Percentiles rank a stretch among this genome's conserved stretches.
These are phyloP conservation scores for Leishmania arabica DNA, from an alignment of 208 protist genomes.

Conservation along the genomic window DNA sequence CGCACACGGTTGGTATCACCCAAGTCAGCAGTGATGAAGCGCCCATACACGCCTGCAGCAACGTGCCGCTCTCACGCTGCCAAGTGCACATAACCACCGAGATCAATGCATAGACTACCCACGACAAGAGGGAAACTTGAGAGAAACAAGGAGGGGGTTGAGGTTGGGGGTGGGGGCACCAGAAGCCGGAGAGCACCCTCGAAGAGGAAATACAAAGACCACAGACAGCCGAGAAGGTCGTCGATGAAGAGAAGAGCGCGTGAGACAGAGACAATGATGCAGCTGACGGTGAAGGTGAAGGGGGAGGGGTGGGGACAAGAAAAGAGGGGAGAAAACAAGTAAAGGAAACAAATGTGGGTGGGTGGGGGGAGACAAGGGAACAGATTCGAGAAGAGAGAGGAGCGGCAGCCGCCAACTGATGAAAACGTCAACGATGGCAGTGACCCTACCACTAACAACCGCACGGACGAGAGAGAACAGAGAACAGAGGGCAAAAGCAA, in stretches of 20 bases:
- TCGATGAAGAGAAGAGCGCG: not conserved
- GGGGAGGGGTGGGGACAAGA: not conserved
- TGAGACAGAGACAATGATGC: not conserved
- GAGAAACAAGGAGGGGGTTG: not conserved
- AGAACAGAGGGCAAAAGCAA: not conserved
- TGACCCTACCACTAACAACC: not conserved
- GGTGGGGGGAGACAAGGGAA: not conserved
- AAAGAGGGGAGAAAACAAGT: constrained; percentile 1
- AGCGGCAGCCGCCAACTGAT: not conserved
- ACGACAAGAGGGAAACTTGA: not conserved
- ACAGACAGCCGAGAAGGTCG: not conserved
- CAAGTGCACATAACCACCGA: not conserved
- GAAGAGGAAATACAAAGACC: not conserved
- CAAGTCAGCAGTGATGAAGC: not conserved
- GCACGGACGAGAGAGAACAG: not conserved
- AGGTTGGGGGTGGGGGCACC: no score
- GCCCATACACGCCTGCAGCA: not conserved
- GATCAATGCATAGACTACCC: not conserved
- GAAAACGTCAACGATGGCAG: not conserved
- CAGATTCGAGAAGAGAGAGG: not conserved
- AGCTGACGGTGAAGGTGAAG: not conserved
- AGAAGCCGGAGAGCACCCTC: not conserved
- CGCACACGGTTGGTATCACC: not conserved
- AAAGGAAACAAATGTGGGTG: not conserved
- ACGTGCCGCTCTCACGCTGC: not conserved